phyloP scores from a whole-genome alignment of 495 filamentous ascomycete genomes.

The Neurospora sp. region DNA sequence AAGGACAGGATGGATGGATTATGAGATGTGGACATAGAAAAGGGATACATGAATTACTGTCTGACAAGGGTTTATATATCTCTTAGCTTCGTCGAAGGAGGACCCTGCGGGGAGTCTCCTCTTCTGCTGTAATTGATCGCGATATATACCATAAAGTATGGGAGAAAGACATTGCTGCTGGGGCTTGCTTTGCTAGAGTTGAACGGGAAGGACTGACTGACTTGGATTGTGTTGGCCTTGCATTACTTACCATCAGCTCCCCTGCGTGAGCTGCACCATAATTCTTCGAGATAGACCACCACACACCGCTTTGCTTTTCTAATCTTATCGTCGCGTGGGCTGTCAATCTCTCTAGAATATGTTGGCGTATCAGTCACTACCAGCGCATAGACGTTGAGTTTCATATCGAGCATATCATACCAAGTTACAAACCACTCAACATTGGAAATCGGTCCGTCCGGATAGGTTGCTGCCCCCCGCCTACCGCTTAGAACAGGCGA shows the following conservation, averaged over 20 bases:
- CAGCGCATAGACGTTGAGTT: not conserved
- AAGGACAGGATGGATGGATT: not conserved
- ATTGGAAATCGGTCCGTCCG: not conserved
- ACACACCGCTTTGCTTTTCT: not conserved
- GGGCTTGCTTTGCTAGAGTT: not conserved
- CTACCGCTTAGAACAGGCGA: not conserved
- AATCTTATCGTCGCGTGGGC: not conserved
- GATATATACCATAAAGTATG: not conserved
- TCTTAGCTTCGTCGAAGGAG: not conserved
- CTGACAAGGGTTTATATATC: not conserved
- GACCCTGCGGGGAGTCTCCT: not conserved
- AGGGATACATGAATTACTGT: not conserved
- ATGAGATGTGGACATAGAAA: not conserved
- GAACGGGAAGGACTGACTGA: not conserved
- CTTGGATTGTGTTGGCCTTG: not conserved
- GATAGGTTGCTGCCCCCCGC: not conserved
- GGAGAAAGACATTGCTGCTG: not conserved
- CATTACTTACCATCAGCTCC: not conserved
- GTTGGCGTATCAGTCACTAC: not conserved
- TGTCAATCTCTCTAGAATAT: not conserved
- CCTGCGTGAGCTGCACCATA: not conserved
- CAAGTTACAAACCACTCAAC: not conserved
- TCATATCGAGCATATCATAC: not conserved
- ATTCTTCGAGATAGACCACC: not conserved
- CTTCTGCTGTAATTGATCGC: not conserved